A percentile compares a stretch with the other conserved stretches of the same genome.
phyloP scores from a whole-genome alignment of 2,329 filamentous ascomycete genomes.

The Ophiocordyceps polyrhachis-furcata region DNA sequence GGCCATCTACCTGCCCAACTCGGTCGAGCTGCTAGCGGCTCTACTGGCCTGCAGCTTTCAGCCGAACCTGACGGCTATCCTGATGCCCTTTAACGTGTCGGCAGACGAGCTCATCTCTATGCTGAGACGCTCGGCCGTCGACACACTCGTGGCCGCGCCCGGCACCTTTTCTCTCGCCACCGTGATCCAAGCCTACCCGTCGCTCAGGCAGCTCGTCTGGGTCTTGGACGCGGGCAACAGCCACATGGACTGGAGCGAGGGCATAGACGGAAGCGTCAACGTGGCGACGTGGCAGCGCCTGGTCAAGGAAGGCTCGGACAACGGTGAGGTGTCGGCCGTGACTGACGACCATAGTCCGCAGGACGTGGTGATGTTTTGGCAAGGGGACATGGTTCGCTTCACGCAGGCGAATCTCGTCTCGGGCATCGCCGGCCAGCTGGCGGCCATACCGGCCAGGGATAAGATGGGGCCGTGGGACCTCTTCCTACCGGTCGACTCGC shows the following conservation, averaged over 20 bases:
- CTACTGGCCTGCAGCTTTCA: slow-evolving; percentile 87
- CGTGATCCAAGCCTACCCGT: slow-evolving; percentile 48
- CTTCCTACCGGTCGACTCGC: slow-evolving; percentile 67
- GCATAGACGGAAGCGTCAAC: slow-evolving; percentile 53
- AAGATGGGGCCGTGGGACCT: slow-evolving; percentile 58
- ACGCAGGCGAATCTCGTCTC: slow-evolving; percentile 71
- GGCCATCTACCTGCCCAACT: slow-evolving; percentile 85
- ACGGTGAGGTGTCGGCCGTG: slow-evolving; percentile 43
- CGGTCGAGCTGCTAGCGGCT: slow-evolving; percentile 64
- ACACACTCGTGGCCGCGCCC: slow-evolving; percentile 68
- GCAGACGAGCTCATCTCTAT: slow-evolving; percentile 51
- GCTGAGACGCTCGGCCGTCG: slow-evolving; percentile 53
- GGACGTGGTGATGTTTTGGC: slow-evolving; percentile 51
- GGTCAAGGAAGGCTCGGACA: slow-evolving; percentile 46
- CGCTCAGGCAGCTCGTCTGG: slow-evolving; percentile 68
- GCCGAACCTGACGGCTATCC: slow-evolving; percentile 54
- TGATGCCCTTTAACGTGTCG: slow-evolving; percentile 67
- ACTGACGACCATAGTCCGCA: slow-evolving; percentile 33
- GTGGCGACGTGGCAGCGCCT: slow-evolving; percentile 91
- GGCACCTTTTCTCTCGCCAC: slow-evolving; percentile 69
- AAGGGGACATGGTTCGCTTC: slow-evolving; percentile 63
- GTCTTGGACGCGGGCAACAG: slow-evolving; percentile 79
- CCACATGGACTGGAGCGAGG: slow-evolving; percentile 88
- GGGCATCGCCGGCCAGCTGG: slow-evolving; percentile 61
- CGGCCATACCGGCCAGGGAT: slow-evolving; percentile 56